These are phyloP conservation scores for Russula griseocarnosa DNA, from an alignment of 768 basidiomycete genomes.

Conservation along the genomic window DNA sequence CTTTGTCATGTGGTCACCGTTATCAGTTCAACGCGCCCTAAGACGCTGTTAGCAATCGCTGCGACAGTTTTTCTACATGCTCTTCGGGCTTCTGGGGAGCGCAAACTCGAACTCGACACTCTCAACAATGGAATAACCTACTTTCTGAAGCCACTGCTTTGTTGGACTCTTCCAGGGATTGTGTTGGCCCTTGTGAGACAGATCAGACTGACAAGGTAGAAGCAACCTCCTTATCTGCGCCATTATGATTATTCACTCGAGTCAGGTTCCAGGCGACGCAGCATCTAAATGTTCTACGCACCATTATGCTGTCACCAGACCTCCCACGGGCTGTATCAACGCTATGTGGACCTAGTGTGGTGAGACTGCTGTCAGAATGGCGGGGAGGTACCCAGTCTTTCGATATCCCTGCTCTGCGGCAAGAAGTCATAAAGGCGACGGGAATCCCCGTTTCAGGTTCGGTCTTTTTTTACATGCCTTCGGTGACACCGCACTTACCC, in stretches of 20 bases:
- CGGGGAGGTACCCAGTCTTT: conserved; percentile 34
- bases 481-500: neutral
- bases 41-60: conserved; percentile 60
- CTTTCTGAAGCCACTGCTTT: conserved; percentile 66
- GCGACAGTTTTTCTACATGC: conserved; percentile 65
- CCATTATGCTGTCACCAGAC: conserved; percentile 55
- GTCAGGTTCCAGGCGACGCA: conserved; percentile 46
- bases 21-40: conserved; percentile 64
- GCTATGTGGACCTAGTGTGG: conserved; percentile 55
- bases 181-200: conserved; percentile 60
- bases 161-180: conserved; percentile 77
- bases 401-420: conserved; percentile 40
- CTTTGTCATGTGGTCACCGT: conserved; percentile 1
- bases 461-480: conserved; percentile 10
- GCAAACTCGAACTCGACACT: conserved; percentile 62
- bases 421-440: conserved; percentile 40
- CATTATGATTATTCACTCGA: conserved; percentile 5
- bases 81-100: conserved; percentile 43
- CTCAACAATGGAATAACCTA: conserved; percentile 74
- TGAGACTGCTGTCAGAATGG: conserved; percentile 44
- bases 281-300: conserved; percentile 64
- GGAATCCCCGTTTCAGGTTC: conserved; percentile 41
- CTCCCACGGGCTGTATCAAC: conserved; percentile 65
- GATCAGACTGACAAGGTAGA: conserved; percentile 37
- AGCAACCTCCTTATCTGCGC: neutral